Evolutionary conservation across 2,329 filamentous ascomycete genomes (phyloP).

Genomic region (Rhynchosporium secalis): DNA sequence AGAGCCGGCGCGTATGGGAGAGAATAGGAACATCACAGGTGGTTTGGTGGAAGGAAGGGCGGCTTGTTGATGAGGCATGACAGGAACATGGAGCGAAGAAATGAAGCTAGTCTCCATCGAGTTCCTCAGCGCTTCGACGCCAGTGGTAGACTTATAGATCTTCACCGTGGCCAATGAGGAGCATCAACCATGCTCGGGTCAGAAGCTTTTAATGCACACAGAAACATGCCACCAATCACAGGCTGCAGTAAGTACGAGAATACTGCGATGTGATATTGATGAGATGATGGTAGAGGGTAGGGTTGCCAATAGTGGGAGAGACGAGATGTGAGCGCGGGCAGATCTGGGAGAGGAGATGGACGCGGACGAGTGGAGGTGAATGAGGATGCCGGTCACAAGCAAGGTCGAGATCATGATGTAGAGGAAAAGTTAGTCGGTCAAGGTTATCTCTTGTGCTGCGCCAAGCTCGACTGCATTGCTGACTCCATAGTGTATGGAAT

Average conservation of each 20-base stretch:
- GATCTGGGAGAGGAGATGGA: background rate
- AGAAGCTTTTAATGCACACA: conserved; percentile 8
- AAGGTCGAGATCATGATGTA: background rate
- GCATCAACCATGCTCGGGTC: background rate
- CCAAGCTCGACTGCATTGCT: conserved; percentile 4
- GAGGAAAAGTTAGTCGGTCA: background rate
- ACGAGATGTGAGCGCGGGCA: background rate
- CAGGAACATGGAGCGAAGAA: conserved; percentile 27
- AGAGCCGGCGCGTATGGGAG: conserved; percentile 28
- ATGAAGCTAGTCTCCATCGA: background rate
- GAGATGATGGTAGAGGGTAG: background rate
- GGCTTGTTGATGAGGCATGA: conserved; percentile 20
- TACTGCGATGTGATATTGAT: conserved; percentile 11
- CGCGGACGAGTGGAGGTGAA: background rate
- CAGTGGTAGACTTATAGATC: background rate
- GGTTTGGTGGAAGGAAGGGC: conserved; percentile 20
- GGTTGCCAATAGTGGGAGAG: conserved; percentile 10
- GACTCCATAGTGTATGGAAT: background rate
- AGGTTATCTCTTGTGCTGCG: background rate
- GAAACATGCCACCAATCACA: conserved; percentile 15
- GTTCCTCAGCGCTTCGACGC: background rate
- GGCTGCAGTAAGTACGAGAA: conserved; percentile 10
- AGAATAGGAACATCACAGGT: background rate
- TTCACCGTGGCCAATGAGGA: background rate
- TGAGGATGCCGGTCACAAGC: background rate